Conservation (phyloP, 352 stramenopile genomes). For the Aphanomyces cochlioides region DNA sequence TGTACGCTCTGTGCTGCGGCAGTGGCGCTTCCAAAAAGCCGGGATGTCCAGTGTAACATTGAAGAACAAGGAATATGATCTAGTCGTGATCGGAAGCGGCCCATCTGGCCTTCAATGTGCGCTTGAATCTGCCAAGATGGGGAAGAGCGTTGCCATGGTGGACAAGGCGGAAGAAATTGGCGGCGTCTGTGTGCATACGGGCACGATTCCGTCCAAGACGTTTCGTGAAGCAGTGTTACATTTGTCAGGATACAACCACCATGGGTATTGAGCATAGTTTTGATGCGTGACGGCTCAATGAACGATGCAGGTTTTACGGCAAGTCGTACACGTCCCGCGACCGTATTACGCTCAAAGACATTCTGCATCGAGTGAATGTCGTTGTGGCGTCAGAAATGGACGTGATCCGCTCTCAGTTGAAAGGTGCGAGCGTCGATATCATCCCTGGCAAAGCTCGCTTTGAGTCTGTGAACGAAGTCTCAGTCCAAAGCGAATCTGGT, state of each 20-base stretch:
- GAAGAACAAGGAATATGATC: conserved; percentile 50
- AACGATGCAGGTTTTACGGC: conserved; percentile 55
- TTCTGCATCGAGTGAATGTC: conserved; percentile 72
- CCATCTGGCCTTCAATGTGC: conserved; percentile 83
- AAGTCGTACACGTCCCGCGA: conserved; percentile 77
- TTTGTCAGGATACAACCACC: conserved; percentile 86
- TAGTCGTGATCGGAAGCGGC: conserved; percentile 85
- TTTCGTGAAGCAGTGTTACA: conserved; percentile 89
- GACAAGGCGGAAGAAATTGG: conserved; percentile 62
- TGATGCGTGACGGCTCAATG: too few relatives aligned
- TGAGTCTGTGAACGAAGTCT: conserved; percentile 71
- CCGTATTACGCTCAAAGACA: conserved; percentile 79
- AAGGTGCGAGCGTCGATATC: conserved; percentile 65
- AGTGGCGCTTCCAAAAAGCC: too few relatives aligned
- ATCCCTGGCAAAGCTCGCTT: conserved; percentile 71
- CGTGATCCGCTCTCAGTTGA: conserved; percentile 78
- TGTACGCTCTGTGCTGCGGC: background rate
- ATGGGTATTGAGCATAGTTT: conserved; percentile 39
- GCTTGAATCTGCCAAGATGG: conserved; percentile 77
- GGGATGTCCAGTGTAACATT: background rate
- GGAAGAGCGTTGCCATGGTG: conserved; percentile 73
- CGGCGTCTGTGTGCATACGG: conserved; percentile 70
- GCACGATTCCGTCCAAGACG: conserved; percentile 85
- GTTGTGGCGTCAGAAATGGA: conserved; percentile 75
- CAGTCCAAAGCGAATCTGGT: conserved; percentile 38